phyloP scores from a whole-genome alignment of 176 grass and related monocot genomes.

The Otatea glauca region DNA sequence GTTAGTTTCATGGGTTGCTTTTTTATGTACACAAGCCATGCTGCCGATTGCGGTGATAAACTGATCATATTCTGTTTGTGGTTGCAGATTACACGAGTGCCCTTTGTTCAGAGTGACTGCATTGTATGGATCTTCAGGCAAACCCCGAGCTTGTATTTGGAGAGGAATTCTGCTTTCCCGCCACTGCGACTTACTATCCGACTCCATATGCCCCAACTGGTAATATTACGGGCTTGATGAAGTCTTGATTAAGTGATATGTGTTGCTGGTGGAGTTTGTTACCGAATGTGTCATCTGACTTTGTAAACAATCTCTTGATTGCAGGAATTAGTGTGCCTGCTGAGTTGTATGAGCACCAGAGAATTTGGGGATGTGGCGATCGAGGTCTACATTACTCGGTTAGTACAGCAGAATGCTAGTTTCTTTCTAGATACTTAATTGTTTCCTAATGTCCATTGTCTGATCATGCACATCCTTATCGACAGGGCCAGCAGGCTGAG shows the following conservation, averaged over 20 bases:
- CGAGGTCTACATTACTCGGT: constrained; percentile 63
- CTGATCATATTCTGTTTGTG: constrained; percentile 2
- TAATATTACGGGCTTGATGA: constrained; percentile 13
- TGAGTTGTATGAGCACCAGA: constrained; percentile 63
- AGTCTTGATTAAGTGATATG: constrained; percentile 32
- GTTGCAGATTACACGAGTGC: constrained; percentile 3
- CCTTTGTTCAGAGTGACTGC: constrained; percentile 7
- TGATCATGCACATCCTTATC: constrained; percentile 22
- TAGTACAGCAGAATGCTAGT: constrained; percentile 28
- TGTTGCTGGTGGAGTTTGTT: constrained; percentile 32
- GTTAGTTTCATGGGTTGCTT: constrained; percentile 22
- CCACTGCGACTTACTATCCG: constrained; percentile 44
- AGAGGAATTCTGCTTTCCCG: constrained; percentile 55
- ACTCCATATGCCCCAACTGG: constrained; percentile 48
- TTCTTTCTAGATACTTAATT: constrained; percentile 9
- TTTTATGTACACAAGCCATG: background rate
- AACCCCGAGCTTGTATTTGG: constrained; percentile 60
- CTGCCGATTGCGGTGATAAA: constrained; percentile 16
- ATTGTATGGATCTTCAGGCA: constrained; percentile 45
- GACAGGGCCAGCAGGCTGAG: constrained; percentile 57
- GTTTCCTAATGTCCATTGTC: constrained; percentile 6
- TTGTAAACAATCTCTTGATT: background rate
- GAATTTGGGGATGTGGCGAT: constrained; percentile 52
- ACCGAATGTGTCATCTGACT: background rate
- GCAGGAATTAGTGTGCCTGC: constrained; percentile 53